These are phyloP conservation scores for Hypoxylon crocopeplum DNA, from an alignment of 495 filamentous ascomycete species.

Conservation along the genomic window DNA sequence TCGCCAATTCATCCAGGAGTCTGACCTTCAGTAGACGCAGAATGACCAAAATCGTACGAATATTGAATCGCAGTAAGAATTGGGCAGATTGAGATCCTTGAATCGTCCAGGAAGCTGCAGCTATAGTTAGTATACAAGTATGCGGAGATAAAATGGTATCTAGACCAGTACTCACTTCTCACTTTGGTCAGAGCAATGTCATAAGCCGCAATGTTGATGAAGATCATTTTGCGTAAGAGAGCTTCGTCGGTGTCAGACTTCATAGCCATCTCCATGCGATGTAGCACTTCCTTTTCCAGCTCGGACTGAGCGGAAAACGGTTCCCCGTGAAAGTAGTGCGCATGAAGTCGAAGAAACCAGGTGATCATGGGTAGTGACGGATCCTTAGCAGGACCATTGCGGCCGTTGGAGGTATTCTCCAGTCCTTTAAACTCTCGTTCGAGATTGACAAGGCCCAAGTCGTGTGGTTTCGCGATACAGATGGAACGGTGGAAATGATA, in stretches of 20 bases:
- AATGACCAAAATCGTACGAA: conserved; percentile 79
- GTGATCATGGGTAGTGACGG: conserved; percentile 60
- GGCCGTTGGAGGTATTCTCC: conserved; percentile 34
- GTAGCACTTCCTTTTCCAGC: conserved; percentile 84
- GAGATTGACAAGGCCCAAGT: conserved; percentile 74
- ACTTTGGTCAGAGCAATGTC: conserved; percentile 68
- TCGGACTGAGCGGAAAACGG: conserved; percentile 76
- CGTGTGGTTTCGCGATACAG: conserved; percentile 73
- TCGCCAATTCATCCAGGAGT: conserved; percentile 58
- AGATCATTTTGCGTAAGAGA: conserved; percentile 73
- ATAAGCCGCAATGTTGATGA: conserved; percentile 87
- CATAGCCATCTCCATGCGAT: conserved; percentile 73
- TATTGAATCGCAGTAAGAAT: conserved; percentile 80
- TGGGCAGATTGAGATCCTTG: conserved; percentile 63
- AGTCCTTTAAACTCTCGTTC: conserved; percentile 78
- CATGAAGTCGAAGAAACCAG: conserved; percentile 90
- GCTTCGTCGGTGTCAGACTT: conserved; percentile 67
- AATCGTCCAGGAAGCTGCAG: conserved; percentile 45
- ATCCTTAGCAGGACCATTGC: conserved; percentile 34
- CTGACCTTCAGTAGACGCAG: conserved; percentile 74
- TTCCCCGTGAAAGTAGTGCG: conserved; percentile 76
- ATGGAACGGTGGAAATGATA: conserved; percentile 90
- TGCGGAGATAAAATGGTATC: conserved; percentile 1
- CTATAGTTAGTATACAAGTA: conserved; percentile 32
- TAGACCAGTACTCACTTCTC: conserved; percentile 56